These are phyloP conservation scores for Solanum chmielewskii DNA, from an alignment of 257 asterid genomes.

Conservation along the genomic window DNA sequence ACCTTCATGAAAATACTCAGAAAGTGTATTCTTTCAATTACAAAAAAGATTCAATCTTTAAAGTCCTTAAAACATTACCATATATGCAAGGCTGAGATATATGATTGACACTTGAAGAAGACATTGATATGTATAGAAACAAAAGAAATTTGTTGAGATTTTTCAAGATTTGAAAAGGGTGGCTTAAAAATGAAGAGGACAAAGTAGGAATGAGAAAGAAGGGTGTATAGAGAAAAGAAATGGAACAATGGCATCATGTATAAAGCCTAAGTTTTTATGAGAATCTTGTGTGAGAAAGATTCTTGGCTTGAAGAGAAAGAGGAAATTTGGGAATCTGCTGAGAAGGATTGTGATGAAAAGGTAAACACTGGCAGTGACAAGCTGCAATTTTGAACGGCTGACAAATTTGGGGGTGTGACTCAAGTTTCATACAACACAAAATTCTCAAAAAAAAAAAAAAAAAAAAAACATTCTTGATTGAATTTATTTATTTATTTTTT, in stretches of 20 bases:
- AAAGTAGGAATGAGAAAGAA: conserved; percentile 11
- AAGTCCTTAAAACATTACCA: conserved; percentile 27
- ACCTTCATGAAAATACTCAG: background rate
- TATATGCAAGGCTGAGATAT: conserved; percentile 79
- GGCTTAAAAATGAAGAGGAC: conserved; percentile 18
- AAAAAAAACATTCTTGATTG: background rate
- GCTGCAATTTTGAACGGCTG: background rate
- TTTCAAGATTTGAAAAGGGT: background rate
- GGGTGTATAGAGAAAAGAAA: conserved; percentile 8
- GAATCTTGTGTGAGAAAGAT: conserved; percentile 15
- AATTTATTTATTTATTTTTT: background rate
- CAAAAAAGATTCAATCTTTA: background rate
- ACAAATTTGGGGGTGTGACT: background rate
- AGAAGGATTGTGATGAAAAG: conserved; percentile 11
- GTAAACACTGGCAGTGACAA: background rate
- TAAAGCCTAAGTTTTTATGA: conserved; percentile 44
- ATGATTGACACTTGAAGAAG: conserved; percentile 70
- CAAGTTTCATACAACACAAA: background rate
- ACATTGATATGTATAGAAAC: conserved; percentile 43
- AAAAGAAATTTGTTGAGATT: conserved; percentile 27
- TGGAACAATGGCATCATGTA: conserved; percentile 68
- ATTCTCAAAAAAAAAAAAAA: background rate
- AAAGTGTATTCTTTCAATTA: background rate
- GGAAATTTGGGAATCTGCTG: conserved; percentile 9
- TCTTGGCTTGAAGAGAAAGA: conserved; percentile 6